Evolutionary conservation across 371 early-diverging fungal genomes (phyloP).

Genomic region (Fennellomyces sp.): DNA sequence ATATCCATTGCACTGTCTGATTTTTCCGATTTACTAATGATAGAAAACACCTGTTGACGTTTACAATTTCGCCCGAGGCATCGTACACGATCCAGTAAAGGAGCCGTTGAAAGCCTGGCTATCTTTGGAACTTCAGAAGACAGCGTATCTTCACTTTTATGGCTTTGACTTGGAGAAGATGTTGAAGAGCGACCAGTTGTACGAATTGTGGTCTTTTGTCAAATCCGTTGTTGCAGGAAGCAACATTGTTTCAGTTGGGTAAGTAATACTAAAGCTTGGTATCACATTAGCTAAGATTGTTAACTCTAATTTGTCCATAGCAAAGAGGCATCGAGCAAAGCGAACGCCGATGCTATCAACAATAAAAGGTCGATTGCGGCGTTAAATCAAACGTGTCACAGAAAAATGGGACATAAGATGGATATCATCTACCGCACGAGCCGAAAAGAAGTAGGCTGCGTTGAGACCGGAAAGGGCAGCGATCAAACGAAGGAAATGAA

Average conservation of each 20-base stretch:
- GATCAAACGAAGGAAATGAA: constrained; percentile 10
- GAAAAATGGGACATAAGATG: constrained; percentile 7
- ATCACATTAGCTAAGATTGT: background rate
- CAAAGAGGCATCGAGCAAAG: constrained; percentile 12
- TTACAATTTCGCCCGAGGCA: background rate
- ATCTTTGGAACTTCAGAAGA: background rate
- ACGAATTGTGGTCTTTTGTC: background rate
- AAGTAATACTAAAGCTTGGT: no score
- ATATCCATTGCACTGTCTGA: background rate
- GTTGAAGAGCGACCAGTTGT: background rate
- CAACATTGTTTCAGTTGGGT: background rate
- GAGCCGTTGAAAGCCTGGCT: constrained; percentile 1
- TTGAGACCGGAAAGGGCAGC: constrained; percentile 2
- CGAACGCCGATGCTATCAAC: constrained; percentile 10
- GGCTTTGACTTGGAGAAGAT: background rate
- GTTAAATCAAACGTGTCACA: background rate
- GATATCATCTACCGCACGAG: constrained; percentile 7
- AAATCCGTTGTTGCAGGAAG: background rate
- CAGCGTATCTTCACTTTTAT: background rate
- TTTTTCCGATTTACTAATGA: background rate
- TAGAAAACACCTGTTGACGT: background rate
- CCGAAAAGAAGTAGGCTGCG: constrained; percentile 6
- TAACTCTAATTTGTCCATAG: background rate
- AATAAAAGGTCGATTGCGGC: constrained; percentile 9
- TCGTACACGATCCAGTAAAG: background rate